Evolutionary conservation across 116 monocot species (phyloP).

Genomic region (Zostera marina): DNA sequence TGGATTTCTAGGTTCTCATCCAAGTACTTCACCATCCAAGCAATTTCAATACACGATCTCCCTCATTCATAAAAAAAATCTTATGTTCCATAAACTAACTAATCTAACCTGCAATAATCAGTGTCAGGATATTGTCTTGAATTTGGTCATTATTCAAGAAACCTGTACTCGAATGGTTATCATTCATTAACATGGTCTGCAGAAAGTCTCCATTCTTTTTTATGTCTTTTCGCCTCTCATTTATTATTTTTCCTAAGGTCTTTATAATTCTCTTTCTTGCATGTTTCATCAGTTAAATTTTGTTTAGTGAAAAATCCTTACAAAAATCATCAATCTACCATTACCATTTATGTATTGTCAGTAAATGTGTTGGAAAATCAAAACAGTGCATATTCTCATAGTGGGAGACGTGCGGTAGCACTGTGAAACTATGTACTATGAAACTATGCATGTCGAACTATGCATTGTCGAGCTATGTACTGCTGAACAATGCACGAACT

Average conservation of each 20-base stretch:
- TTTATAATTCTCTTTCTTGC: constrained; percentile 54
- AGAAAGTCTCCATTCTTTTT: constrained; percentile 35
- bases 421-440: no score
- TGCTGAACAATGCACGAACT: no score
- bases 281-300: constrained; percentile 12
- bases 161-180: constrained; percentile 5
- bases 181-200: constrained; percentile 21
- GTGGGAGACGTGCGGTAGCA: no score
- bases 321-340: no score
- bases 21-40: constrained; percentile 85
- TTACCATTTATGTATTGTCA: no score
- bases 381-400: no score
- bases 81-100: no score
- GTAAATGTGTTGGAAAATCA: no score
- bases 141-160: constrained; percentile 33
- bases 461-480: no score
- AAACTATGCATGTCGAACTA: no score
- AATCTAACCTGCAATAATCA: constrained; percentile 62
- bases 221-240: constrained; percentile 14
- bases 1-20: constrained; percentile 57
- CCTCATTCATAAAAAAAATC: no score
- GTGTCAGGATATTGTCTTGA: constrained; percentile 64
- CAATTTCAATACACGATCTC: constrained; percentile 7
- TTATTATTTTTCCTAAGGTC: constrained; percentile 25
- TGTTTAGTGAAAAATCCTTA: no score